Base-by-base conservation (phyloP, 495 filamentous ascomycete genomes). In the Acidomyces sp. region DNA sequence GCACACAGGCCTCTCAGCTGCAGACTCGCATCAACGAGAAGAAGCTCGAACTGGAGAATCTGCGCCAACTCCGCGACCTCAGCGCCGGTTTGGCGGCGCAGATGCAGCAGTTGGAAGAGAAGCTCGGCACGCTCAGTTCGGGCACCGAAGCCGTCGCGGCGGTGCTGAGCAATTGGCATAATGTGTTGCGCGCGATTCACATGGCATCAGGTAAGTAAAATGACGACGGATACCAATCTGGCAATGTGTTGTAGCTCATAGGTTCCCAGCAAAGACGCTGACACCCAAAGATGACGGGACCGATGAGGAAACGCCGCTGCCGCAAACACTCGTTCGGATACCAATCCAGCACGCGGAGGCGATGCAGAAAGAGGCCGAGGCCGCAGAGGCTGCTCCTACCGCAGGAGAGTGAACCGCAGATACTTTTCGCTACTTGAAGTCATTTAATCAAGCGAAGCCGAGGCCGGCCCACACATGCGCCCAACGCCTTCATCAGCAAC, bases 81-180 rank as follows among this genome's bases (percentile, higher is more conserved):
- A 94, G 85, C 53, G 83, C 76, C 13, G 82, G 77, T 10, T 67
- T 95, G 25, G 90, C 90, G 12, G 68, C 70, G 40, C 85, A 95
- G 61, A 94, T 97, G 90, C 75, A 92, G 57, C 74, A 75, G 41
- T 64, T 97, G 28, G 84, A 95, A 54, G 74, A 79, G 54, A 95
- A 94, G 60, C 63, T 97, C 30, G 64, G 72, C 20, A 97, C 86
- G 13, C 66, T 97, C 42, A 82, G 84, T 19, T 81, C 92, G 59
- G 90, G 90, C 29, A 93, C 90, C 24, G 85, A 96, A 80, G 88
- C 85, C 51, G 85, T 97, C 55, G 90, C 90, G 34, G 75, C 78
- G 33, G 90, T 97, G 13, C 63, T 97, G 46, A 73, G 82, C 33
- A 97, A 97, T 60, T 97, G 90, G 90, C 81, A 93, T 53, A 92